A percentile compares a stretch with the other conserved stretches of the same genome.
Evolutionary conservation across 139 green algal genomes (phyloP).

Genomic region (Picochlorum sp.): DNA sequence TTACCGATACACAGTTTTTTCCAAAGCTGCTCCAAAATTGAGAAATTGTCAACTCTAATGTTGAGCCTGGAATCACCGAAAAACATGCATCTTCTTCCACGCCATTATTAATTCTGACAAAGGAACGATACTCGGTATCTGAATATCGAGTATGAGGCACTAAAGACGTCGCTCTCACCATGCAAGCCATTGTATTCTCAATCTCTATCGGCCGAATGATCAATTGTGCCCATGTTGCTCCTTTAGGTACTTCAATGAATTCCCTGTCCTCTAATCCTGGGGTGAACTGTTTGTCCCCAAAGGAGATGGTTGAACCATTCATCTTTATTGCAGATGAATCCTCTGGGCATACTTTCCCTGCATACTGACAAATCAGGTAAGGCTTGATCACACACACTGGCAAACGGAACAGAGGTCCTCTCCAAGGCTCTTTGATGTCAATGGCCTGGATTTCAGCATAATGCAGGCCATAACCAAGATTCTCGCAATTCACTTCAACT

Average conservation of each 20-base stretch:
- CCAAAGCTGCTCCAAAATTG: slow-evolving; percentile 67
- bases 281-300: slow-evolving; percentile 11
- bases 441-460: slow-evolving; percentile 58
- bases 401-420: slow-evolving; percentile 67
- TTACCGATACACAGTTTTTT: slow-evolving; percentile 18
- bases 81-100: slow-evolving; percentile 7
- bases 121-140: slow-evolving; percentile 40
- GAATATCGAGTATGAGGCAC: slow-evolving; percentile 47
- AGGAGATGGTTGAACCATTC: background rate
- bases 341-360: background rate
- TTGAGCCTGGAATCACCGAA: slow-evolving; percentile 37
- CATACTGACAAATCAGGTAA: background rate
- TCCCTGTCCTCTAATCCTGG: slow-evolving; percentile 37
- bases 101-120: slow-evolving; percentile 4
- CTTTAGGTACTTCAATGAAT: slow-evolving; percentile 67
- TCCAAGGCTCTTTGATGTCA: slow-evolving; percentile 38
- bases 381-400: slow-evolving; percentile 67
- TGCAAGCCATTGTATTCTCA: slow-evolving; percentile 26
- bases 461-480: slow-evolving; percentile 60
- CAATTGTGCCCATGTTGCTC: slow-evolving; percentile 74
- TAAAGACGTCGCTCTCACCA: slow-evolving; percentile 48
- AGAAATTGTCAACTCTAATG: slow-evolving; percentile 70
- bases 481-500: slow-evolving; percentile 52
- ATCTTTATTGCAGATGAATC: background rate
- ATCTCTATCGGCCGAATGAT: slow-evolving; percentile 26